Evolutionary conservation across 2,329 filamentous ascomycete species (phyloP), one percentile per base, ranked within the genome.

Genomic region (Microdochium bolleyi): DNA sequence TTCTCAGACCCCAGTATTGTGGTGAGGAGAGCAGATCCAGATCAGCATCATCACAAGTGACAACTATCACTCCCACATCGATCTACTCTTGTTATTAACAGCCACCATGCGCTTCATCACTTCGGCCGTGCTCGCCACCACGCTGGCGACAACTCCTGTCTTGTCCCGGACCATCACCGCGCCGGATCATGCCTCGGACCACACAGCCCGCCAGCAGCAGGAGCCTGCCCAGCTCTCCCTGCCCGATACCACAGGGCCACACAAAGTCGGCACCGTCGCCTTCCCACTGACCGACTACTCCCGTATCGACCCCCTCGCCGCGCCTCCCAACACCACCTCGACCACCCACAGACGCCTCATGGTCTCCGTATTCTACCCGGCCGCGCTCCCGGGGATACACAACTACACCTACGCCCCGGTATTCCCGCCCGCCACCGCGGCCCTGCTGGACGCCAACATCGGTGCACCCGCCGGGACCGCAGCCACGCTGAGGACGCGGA

Each of bases 331-430:
- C 37, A 51, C 55, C 11, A 7, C 21, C 3, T 25, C 21, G 3
- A 21, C 19, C 5, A 24, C 44, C 44, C 16, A 41, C 19, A 54
- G 55, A 49, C 54, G 57, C 32, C 53, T 61, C 16, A 53, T 64
- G 30, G 51, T 64, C 44, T 60, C 62, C 19, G 52, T 64, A 24
- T 58, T 63, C 52, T 64, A 63, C 49, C 64, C 64, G 9, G 60
- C 61, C 2, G 44, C 52, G 1, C 7, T 21, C 14, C 24, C 46
- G 5, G 24, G 25, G 3, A 9, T 3, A 49, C 24, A 30, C 48
- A 49, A 30, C 24, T 30, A 49, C 24, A 25, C 24, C 48, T 30
- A 4, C 9, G 48, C 48, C 24, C 24, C 48, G 13, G 24, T 27
- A 9, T 49, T 49, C 48, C 25, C 48, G 3, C 48, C 56, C 5